Conservation (phyloP, 2,329 filamentous ascomycete genomes). For the Ascochyta fabae region DNA sequence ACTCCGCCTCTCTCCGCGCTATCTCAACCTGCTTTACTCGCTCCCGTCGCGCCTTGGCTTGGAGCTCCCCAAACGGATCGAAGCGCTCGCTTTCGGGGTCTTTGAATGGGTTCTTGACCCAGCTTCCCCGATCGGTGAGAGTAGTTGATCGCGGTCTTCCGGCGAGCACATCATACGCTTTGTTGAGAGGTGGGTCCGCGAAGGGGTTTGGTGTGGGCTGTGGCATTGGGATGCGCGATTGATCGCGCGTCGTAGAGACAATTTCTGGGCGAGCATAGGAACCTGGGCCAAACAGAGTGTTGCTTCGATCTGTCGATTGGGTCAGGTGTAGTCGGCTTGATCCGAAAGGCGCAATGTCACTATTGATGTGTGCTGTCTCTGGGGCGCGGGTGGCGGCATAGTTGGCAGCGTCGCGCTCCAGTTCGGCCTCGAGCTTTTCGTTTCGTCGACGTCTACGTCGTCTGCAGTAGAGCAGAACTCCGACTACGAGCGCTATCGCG, state of each 20-base stretch:
- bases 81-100: conserved; percentile 45
- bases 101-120: conserved; percentile 45
- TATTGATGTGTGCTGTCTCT: conserved; percentile 30
- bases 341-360: conserved; percentile 17
- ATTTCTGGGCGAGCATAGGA: conserved; percentile 42
- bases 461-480: conserved; percentile 30
- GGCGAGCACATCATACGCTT: conserved; percentile 45
- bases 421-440: conserved; percentile 29
- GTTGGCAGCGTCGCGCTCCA: conserved; percentile 38
- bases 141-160: conserved; percentile 43
- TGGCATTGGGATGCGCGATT: conserved; percentile 29
- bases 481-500: conserved; percentile 35
- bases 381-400: conserved; percentile 26
- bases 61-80: conserved; percentile 47
- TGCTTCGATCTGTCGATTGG: conserved; percentile 31
- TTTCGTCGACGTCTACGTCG: conserved; percentile 30
- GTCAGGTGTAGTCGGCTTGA: conserved; percentile 27
- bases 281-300: conserved; percentile 36
- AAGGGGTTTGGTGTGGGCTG: conserved; percentile 45
- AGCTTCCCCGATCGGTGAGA: conserved; percentile 43
- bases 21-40: conserved; percentile 35
- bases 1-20: conserved; percentile 30
- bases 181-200: conserved; percentile 44
- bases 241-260: conserved; percentile 34
- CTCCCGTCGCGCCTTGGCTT: conserved; percentile 41